Evolutionary conservation across 768 basidiomycete genomes (phyloP).

Genomic region (Chalciporus pseudorubinellus): DNA sequence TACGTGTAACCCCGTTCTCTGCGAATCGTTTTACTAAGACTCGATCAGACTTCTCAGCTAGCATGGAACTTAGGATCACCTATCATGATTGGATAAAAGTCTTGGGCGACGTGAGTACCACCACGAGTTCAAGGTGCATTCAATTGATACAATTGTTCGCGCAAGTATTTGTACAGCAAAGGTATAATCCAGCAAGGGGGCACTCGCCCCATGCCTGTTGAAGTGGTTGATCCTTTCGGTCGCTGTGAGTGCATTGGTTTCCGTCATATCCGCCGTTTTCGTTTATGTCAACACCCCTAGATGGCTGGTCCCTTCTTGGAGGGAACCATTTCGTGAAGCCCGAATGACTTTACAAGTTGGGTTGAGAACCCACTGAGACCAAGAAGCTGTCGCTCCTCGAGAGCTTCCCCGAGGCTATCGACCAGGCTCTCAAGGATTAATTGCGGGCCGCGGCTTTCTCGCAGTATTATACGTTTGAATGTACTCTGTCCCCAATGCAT

Average conservation of each 20-base stretch:
- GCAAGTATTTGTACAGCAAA: conserved; percentile 34
- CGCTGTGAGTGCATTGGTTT: conserved; percentile 32
- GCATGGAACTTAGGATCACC: conserved; percentile 28
- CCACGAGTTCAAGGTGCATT: background rate
- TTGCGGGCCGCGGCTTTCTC: background rate
- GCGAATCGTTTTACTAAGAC: background rate
- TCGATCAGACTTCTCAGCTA: conserved; percentile 35
- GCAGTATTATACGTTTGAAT: background rate
- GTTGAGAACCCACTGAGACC: conserved; percentile 38
- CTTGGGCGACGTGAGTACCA: conserved; percentile 37
- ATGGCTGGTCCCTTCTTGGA: conserved; percentile 41
- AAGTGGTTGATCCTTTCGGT: conserved; percentile 37
- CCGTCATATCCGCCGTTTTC: background rate
- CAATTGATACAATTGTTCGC: background rate
- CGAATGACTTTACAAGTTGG: conserved; percentile 36
- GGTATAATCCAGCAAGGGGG: conserved; percentile 35
- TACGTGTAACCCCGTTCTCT: conserved; percentile 18
- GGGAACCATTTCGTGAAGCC: conserved; percentile 37
- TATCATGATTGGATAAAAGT: conserved; percentile 31
- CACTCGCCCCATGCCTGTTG: conserved; percentile 32
- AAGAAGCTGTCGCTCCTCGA: conserved; percentile 28
- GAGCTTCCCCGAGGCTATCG: conserved; percentile 31
- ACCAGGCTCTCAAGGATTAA: conserved; percentile 14
- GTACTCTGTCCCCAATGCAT: conserved; percentile 4
- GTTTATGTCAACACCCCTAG: conserved; percentile 19